Base-by-base conservation (phyloP, 768 basidiomycete species). In the Megacollybia marginata region DNA sequence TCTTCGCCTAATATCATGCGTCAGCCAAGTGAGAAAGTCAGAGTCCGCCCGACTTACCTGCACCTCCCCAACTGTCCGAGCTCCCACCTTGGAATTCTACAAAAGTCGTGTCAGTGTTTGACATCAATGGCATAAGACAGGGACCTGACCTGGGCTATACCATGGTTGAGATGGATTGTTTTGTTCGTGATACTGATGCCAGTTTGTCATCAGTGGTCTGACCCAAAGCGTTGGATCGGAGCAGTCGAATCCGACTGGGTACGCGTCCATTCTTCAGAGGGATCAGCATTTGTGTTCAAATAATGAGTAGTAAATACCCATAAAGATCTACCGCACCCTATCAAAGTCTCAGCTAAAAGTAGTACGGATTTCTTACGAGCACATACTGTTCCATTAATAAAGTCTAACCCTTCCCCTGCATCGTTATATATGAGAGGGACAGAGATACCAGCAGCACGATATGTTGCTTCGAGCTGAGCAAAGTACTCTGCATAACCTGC, bases 391-490 rank as follows among this genome's bases (percentile, higher is more conserved):
- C 78, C 79, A 7, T 69, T 71, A 42, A 77, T 64, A 56, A 74
- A 75, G 49, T 73, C 72, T 44, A 52, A 52, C 4, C 53, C 59
- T 55, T 63, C 51, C 15, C 66, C 67, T 1, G 72, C 66, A 54
- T 80, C 80, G 49, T 80, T 80, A 55, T 75, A 74, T 2, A 75
- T 78, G 47, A 76, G 58, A 38, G 78, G 80, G n/a, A 81, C 70
- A 2, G 51, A 33, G 5, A 43, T 31, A 10, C 65, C 62, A 4
- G 68, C 66, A 7, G 66, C 50, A 40, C 64, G 55, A 55, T 74
- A 73, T 10, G 63, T 65, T 2, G 49, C 57, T 52, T 75, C 63
- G 8, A 80, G 64, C 47, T 76, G 62, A 9, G 45, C 60, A 34
- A 81, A 77, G 56, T 79, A 78, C 45, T 68, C 62, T 6, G 68